Conservation (phyloP, 2,329 filamentous ascomycete genomes). For the Fusarium sp. region DNA sequence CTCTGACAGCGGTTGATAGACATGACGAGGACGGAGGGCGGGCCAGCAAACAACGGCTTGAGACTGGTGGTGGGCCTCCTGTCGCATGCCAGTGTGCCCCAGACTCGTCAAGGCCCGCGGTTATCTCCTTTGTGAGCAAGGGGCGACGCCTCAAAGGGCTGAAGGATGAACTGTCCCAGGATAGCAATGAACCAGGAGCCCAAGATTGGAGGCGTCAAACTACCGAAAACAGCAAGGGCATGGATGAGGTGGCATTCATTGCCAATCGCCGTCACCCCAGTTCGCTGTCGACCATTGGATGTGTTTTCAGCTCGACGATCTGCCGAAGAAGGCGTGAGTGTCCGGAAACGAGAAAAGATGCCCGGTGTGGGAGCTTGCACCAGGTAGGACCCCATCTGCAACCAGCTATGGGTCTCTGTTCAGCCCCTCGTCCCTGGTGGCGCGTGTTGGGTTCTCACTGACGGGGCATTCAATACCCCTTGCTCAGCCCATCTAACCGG, state of each 20-base stretch:
- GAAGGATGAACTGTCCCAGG: conserved; percentile 2
- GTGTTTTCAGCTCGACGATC: not conserved
- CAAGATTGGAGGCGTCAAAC: conserved; percentile 2
- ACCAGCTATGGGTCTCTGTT: not conserved
- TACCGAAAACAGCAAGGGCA: not conserved
- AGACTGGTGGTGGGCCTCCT: conserved; percentile 10
- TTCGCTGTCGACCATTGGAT: not conserved
- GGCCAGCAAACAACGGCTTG: not conserved
- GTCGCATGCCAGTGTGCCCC: not conserved
- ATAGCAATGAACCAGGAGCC: not conserved
- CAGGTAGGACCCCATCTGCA: not conserved
- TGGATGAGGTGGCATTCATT: not conserved
- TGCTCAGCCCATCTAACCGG: not conserved
- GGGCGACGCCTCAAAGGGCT: conserved; percentile 1
- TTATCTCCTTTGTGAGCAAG: not conserved
- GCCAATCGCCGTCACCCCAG: not conserved
- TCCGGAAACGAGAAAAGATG: not conserved
- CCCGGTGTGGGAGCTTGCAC: not conserved
- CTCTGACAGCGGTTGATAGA: not conserved
- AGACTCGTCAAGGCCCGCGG: not conserved
- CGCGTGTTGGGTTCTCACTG: not conserved
- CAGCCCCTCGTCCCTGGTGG: not conserved
- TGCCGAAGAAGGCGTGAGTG: not conserved
- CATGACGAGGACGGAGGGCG: not conserved
- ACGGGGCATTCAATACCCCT: not conserved